Evolutionary conservation across 208 protist species (phyloP), one percentile per base, ranked within the genome.

Genomic region (Balamuthia mandrillaris): DNA sequence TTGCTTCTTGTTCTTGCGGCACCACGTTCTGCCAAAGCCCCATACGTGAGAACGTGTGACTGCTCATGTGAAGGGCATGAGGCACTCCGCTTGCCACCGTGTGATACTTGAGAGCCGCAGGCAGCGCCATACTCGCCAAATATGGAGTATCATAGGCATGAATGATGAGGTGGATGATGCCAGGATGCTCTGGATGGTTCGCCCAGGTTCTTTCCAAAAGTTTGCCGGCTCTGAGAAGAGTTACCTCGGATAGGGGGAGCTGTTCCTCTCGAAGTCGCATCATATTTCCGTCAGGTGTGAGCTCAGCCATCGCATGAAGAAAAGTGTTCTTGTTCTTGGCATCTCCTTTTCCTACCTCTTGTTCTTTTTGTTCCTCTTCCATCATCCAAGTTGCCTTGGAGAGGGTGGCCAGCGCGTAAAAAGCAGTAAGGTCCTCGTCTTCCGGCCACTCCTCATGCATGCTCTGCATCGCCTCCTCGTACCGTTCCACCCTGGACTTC

Each of bases 161-260:
- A 21, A 79, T 79, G 18, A 79, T 14, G 70, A 60, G 58, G 70
- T 79, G 70, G n/a, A 79, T 21, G n/a, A 47, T 47, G 29, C 70
- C 70, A 0, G 70, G 70, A 58, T 79, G 70, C 12, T 79, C 33
- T 54, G 27, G 27, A 18, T 56, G 21, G 24, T 7, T 68, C 0
- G 9, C 18, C 14, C 27, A 16, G 14, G 27, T n/a, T 27, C 12
- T 7, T 29, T 7, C 14, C 60, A 10, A 35, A 33, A 35, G 33
- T 7, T 68, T 4, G 12, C 47, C 21, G 16, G 14, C 47, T 24
- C 16, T 54, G 47, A 54, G 14, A 14, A 54, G 14, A 18, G 16
- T 14, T 68, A 47, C 33, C 63, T 79, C 70, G 1, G 58, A 37
- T 24, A 79, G 70, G 24, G 58, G 33, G 24, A 79, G 70, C 70